phyloP scores from a whole-genome alignment of 352 stramenopile species.

The Pythium brachiatum region DNA sequence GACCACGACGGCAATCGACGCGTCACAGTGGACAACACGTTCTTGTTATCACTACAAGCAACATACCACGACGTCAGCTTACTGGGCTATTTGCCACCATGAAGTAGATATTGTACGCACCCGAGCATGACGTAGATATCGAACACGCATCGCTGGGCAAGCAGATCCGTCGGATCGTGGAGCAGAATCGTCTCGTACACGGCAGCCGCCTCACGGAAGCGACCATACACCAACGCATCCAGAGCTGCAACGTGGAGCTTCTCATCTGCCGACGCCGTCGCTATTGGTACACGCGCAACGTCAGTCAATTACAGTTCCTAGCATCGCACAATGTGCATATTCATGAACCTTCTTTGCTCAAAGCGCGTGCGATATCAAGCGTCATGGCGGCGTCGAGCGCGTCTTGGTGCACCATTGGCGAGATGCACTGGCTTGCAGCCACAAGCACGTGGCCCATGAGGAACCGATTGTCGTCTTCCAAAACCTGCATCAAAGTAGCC shows the following conservation, averaged over 20 bases:
- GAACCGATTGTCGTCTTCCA: slow-evolving; percentile 59
- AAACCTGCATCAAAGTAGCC: slow-evolving; percentile 27
- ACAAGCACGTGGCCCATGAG: slow-evolving; percentile 86
- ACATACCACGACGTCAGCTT: not conserved
- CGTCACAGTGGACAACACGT: slow-evolving; percentile 68
- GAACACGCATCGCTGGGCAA: slow-evolving; percentile 75
- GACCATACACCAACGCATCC: slow-evolving; percentile 65
- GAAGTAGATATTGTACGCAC: slow-evolving; percentile 27
- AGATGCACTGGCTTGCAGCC: slow-evolving; percentile 64
- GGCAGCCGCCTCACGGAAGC: slow-evolving; percentile 57
- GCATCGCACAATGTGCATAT: not conserved
- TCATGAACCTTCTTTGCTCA: slow-evolving; percentile 15
- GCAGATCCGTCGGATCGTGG: slow-evolving; percentile 59
- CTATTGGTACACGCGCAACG: slow-evolving; percentile 4
- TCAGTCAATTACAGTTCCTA: not conserved
- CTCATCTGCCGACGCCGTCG: slow-evolving; percentile 37
- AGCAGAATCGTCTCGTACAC: slow-evolving; percentile 82
- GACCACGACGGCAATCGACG: slow-evolving; percentile 75
- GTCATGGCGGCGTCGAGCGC: slow-evolving; percentile 41
- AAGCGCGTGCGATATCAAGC: slow-evolving; percentile 39
- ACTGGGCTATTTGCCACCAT: not conserved
- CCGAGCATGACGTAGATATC: slow-evolving; percentile 80
- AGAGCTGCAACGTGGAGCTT: slow-evolving; percentile 76
- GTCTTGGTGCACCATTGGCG: slow-evolving; percentile 65
- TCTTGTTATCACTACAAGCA: slow-evolving; percentile 60